phyloP scores from a whole-genome alignment of 1,139 yeast genomes.

The Hemisphaericaspora xylanilytica region DNA sequence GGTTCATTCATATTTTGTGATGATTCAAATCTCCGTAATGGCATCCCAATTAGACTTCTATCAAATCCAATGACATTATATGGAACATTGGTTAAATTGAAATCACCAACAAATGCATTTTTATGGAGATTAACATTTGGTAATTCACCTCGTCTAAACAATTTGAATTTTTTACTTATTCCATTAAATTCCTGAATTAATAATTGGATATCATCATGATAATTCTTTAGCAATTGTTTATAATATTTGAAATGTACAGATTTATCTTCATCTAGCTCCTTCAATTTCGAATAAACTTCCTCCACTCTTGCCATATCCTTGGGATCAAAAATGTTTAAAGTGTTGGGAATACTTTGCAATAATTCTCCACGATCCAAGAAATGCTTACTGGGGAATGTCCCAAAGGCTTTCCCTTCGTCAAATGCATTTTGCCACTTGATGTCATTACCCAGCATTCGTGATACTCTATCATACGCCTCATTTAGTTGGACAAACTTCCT shows the following conservation, averaged over 20 bases:
- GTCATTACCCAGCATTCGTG: slow-evolving; percentile 42
- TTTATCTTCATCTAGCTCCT: slow-evolving; percentile 37
- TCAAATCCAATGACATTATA: slow-evolving; percentile 49
- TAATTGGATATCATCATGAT: slow-evolving; percentile 33
- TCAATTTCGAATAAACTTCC: slow-evolving; percentile 30
- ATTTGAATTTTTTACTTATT: slow-evolving; percentile 34
- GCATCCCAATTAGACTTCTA: slow-evolving; percentile 40
- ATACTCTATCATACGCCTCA: slow-evolving; percentile 28
- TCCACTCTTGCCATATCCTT: slow-evolving; percentile 30
- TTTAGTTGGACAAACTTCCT: slow-evolving; percentile 5
- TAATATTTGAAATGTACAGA: slow-evolving; percentile 40
- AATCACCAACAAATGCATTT: not conserved
- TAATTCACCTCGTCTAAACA: not conserved
- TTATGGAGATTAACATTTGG: not conserved
- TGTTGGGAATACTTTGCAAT: slow-evolving; percentile 38
- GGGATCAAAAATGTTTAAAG: slow-evolving; percentile 32
- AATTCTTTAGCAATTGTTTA: slow-evolving; percentile 30
- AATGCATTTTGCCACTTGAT: slow-evolving; percentile 36
- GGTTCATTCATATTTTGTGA: slow-evolving; percentile 5
- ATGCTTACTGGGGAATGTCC: slow-evolving; percentile 36
- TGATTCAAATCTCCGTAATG: slow-evolving; percentile 26
- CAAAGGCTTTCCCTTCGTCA: slow-evolving; percentile 37
- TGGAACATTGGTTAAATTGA: slow-evolving; percentile 31
- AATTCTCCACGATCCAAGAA: slow-evolving; percentile 35
- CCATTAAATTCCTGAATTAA: slow-evolving; percentile 39